Base-by-base conservation (phyloP, 345 rosid species). In the Euphorbia lathyris region DNA sequence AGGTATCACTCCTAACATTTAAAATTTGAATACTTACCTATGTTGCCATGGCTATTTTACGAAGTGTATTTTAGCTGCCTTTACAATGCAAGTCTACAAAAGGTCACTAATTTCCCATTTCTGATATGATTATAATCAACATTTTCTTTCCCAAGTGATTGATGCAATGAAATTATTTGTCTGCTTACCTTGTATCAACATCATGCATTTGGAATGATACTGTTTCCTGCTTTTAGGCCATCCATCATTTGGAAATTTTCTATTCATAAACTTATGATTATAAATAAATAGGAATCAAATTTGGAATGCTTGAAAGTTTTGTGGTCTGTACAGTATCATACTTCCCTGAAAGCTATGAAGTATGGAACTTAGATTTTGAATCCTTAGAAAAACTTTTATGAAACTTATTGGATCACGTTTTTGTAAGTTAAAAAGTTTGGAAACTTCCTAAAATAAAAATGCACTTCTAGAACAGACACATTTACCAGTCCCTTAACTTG, bases 1-100 rank as follows among this genome's bases (percentile, higher is more conserved):
- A 88, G 99, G 99, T 95, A 85, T 75, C 57, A 43, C 67, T 42
- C 68, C 10, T 19, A 63, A 32, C 45, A 55, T 67, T 70, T 14
- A n/a, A 38, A 58, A 36, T 32, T 40, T 26, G 13, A n/a, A 19
- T 61, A 26, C 65, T 66, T 45, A 72, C 40, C 58, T 45, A 55
- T 60, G 3, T 50, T 36, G 50, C 20, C 17, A 65, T 27, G 42
- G 58, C 55, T 59, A 23, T 3, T 42, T 14, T 27, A 20, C 20
- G 47, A 25, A 5, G 55, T 25, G 32, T 50, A 36, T 56, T 47
- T 50, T 59, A 23, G 23, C 16, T 59, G 23, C 48, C 59, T 42
- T 60, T 8, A 27, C 19, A n/a, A 58, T 34, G 4, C 10, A 32
- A 19, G 0, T 32, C 14, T 32, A 29, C n/a, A 19, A 22, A 59